These are phyloP conservation scores for Ophiocordyceps unilateralis DNA, from an alignment of 2,329 filamentous ascomycete genomes.

Conservation along the genomic window DNA sequence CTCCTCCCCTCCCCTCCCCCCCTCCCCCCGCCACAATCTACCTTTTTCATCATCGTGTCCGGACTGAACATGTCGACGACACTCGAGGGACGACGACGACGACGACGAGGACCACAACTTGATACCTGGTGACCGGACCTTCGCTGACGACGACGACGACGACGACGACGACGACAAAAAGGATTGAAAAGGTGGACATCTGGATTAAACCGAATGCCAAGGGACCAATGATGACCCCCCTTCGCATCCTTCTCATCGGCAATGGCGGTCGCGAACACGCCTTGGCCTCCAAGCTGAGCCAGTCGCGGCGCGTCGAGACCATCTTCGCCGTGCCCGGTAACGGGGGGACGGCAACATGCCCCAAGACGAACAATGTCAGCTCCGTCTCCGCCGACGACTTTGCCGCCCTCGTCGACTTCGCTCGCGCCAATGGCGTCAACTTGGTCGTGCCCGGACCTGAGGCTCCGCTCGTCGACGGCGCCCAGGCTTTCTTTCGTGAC, in stretches of 20 bases:
- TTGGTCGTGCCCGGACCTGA: conserved; percentile 84
- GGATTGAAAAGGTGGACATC: too few relatives aligned
- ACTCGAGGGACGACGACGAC: too few relatives aligned
- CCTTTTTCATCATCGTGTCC: too few relatives aligned
- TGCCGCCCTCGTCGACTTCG: conserved; percentile 55
- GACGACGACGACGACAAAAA: too few relatives aligned
- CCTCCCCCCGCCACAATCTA: too few relatives aligned
- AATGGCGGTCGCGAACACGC: conserved; percentile 92
- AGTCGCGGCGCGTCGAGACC: conserved; percentile 61
- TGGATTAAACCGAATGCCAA: too few relatives aligned
- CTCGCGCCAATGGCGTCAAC: conserved; percentile 55
- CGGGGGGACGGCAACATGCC: conserved; percentile 59
- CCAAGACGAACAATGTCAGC: conserved; percentile 57
- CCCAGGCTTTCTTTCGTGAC: conserved; percentile 63
- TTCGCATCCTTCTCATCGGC: conserved; percentile 72
- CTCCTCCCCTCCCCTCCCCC: too few relatives aligned
- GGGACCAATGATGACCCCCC: conserved; percentile 17
- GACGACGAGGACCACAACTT: too few relatives aligned
- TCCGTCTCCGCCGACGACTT: conserved; percentile 62
- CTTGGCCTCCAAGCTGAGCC: conserved; percentile 81
- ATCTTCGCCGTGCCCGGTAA: conserved; percentile 66
- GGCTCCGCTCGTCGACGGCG: conserved; percentile 80
- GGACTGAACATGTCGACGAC: too few relatives aligned
- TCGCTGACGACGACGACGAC: too few relatives aligned
- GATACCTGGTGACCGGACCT: too few relatives aligned